Base-by-base conservation (phyloP, 2,329 filamentous ascomycete species). In the Didymellaceae sp. region DNA sequence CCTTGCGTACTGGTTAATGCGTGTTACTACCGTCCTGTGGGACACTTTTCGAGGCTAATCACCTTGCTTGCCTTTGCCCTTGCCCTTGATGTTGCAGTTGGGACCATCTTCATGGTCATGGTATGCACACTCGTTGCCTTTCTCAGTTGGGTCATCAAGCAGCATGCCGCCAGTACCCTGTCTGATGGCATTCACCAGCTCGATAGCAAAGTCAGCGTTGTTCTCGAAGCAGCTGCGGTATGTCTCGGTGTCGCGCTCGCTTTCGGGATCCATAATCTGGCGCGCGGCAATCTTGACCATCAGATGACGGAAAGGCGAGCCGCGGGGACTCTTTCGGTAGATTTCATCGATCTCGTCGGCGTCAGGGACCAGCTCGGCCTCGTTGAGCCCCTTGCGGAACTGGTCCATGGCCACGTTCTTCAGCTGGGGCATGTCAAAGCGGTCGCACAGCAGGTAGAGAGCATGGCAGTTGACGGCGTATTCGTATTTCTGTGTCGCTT, bases 221-320 rank as follows among this genome's bases (percentile, higher is more conserved):
- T 72, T 67, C 22, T 76, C 72, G 62, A 82, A 81, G 58, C 79
- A 82, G 31, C 71, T 68, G 28, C 76, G 75, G 57, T 83, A 83
- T 4, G 72, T 74, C 20, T 77, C 74, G 3, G 79, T 76, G 60
- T 81, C 75, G 48, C 76, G 75, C 32, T 80, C 73, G 45, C 70
- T 76, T 22, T 76, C 78, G 0, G 80, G 80, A 56, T 82, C 80
- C 80, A 83, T 82, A 53, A 82, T 80, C 66, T 83, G 80, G 20
- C 80, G 71, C 4, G 80, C 80, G n/a, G 80, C 80, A 38, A 83
- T 82, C 54, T 74, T 72, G 45, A 77, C 77, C 75, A 82, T 78
- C 16, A 82, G 69, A 22, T 65, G 71, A 26, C 79, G 72, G 61
- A 82, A 82, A 1, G 79, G 78, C 44, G 77, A 80, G 4, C 65